Evolutionary conservation across 768 basidiomycete genomes (phyloP).

Genomic region (Boletus coccyginus): DNA sequence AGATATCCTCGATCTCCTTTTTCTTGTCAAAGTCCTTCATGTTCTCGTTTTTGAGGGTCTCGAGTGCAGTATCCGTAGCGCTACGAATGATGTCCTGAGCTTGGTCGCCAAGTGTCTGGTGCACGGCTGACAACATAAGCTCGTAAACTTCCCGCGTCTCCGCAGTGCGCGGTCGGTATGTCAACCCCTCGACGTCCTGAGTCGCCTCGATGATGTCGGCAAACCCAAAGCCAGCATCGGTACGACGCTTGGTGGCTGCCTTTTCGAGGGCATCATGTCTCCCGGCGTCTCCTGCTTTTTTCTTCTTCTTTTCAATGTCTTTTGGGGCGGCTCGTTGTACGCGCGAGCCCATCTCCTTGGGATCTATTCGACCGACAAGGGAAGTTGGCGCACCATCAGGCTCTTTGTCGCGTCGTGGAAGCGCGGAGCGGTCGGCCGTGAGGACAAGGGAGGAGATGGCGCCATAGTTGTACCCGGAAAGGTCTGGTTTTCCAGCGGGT

Average conservation of each 20-base stretch:
- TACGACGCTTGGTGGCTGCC: conserved; percentile 53
- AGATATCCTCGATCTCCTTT: conserved; percentile 80
- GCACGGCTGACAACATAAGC: conserved; percentile 80
- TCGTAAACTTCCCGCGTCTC: conserved; percentile 96
- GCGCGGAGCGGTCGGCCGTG: conserved; percentile 79
- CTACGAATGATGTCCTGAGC: conserved; percentile 94
- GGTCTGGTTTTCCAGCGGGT: conserved; percentile 61
- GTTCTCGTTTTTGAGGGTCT: conserved; percentile 82
- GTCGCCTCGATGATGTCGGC: conserved; percentile 94
- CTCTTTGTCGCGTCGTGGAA: conserved; percentile 89
- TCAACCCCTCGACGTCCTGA: conserved; percentile 87
- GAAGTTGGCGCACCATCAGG: conserved; percentile 96
- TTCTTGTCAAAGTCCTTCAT: conserved; percentile 98
- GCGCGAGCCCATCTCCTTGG: conserved; percentile 90
- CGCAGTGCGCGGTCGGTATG: conserved; percentile 88
- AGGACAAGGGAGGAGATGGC: conserved; percentile 93
- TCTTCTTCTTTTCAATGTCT: conserved; percentile 92
- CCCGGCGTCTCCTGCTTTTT: conserved; percentile 59
- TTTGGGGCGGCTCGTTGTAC: conserved; percentile 80
- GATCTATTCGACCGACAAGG: conserved; percentile 86
- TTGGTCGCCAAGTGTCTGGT: conserved; percentile 86
- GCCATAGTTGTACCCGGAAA: conserved; percentile 93
- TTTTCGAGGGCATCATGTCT: conserved; percentile 57
- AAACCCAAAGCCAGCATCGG: conserved; percentile 72
- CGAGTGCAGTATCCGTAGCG: conserved; percentile 90